Percentiles rank a stretch among this genome's conserved stretches.
These are phyloP conservation scores for Solanum tarijense DNA, from an alignment of 257 asterid genomes.

Conservation along the genomic window DNA sequence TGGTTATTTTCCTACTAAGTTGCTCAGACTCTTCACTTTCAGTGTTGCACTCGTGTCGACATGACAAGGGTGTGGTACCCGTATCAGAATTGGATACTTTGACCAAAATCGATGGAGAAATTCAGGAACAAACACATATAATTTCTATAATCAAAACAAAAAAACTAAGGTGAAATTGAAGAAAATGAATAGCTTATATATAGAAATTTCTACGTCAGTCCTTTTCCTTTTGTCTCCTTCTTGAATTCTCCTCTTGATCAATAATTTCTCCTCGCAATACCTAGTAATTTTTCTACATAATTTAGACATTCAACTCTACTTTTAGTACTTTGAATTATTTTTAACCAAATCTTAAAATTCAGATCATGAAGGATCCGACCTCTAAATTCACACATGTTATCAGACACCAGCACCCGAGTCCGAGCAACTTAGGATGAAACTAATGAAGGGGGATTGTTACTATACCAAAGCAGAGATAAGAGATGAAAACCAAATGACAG, in stretches of 20 bases:
- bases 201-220: background rate
- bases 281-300: background rate
- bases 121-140: background rate
- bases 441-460: background rate
- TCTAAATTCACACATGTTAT: background rate
- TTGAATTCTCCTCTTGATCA: background rate
- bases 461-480: slow-evolving; percentile 55
- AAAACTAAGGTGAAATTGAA: no score
- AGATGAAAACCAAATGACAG: slow-evolving; percentile 72
- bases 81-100: background rate
- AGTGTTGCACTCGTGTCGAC: background rate
- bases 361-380: background rate
- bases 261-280: background rate
- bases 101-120: background rate
- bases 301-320: no score
- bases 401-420: background rate
- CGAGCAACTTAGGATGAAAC: background rate
- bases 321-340: no score
- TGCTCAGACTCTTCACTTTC: background rate
- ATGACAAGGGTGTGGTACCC: background rate
- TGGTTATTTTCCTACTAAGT: background rate
- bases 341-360: background rate
- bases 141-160: no score
- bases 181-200: background rate
- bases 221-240: background rate